Conservation (phyloP, 129 eudicot genomes). For the Kitagawia praeruptora region DNA sequence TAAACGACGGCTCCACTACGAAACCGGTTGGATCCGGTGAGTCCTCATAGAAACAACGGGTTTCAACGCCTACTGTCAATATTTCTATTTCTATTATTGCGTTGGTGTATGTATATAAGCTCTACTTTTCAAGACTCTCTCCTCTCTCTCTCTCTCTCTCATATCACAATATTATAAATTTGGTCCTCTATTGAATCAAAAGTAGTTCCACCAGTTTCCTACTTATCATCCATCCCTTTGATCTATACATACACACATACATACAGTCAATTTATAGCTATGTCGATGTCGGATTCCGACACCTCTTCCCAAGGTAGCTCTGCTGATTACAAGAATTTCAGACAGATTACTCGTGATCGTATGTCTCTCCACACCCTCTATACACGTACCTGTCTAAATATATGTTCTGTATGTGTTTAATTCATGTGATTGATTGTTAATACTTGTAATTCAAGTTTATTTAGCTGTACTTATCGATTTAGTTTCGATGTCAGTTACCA, state of each 20-base stretch:
- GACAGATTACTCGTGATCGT: conserved; percentile 31
- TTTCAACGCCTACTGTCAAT: neutral
- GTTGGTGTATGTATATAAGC: too few species aligned
- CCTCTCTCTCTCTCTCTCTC: neutral
- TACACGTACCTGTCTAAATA: neutral
- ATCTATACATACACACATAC: neutral
- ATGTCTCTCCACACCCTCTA: conserved; percentile 4
- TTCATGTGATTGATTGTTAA: neutral
- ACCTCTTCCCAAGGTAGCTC: conserved; percentile 15
- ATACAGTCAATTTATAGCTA: neutral
- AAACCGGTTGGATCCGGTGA: neutral
- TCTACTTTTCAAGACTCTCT: too few species aligned
- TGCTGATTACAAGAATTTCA: conserved; percentile 24
- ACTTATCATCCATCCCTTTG: neutral
- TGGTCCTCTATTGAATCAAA: neutral
- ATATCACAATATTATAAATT: too few species aligned
- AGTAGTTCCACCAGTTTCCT: neutral
- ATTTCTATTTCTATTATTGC: too few species aligned
- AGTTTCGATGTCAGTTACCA: neutral
- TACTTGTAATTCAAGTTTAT: neutral
- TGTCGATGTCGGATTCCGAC: conserved; percentile 36
- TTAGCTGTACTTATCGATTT: neutral
- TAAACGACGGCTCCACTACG: neutral
- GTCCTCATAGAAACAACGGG: neutral
- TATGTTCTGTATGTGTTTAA: neutral